Base-by-base conservation (phyloP, 306 rosid species). In the Fragaria iinumae region DNA sequence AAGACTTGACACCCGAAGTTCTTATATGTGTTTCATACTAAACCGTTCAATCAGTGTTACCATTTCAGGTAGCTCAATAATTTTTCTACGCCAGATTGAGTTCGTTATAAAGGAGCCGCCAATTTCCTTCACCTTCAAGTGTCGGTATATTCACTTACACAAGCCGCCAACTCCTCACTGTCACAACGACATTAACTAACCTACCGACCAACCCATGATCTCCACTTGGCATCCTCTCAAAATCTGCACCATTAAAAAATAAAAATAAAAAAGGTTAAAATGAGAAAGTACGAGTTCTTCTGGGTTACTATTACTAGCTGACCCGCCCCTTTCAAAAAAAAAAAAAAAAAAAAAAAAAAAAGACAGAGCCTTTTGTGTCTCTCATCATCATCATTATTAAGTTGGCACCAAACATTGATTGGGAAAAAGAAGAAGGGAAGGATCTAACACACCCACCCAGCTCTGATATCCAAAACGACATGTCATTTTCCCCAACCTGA, bases 181-280 rank as follows among this genome's bases (percentile, higher is more conserved):
- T 32, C 36, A 32, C 64, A 71, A 52, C 64, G 64, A 71, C 47
- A 20, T 34, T 71, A 52, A 71, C 75, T 11, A 27, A 9, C 74
- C 2, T 9, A 3, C 25, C 4, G 0, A 38, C 29, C 55, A 49
- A 70, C 16, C 64, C 32, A 23, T 49, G 7, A 2, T 9, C 6
- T 27, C 75, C 75, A 71, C 65, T 13, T 72, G 20, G 10, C 2
- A 3, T 16, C 47, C 49, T 9, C 16, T 44, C 2, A 27, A 9
- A 5, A 9, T 2, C 7, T 18, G 2, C 59, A 20, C 25, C 0
- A 7, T 52, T 52, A 18, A 52, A 18, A 18, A 52, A 52, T 0
- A 52, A 17, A 0, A 8, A 36, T 6, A 21, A 43, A 20, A 67
- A 21, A 11, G 6, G 27, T 36, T 8, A 34, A n/a, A 8, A 25